phyloP scores from a whole-genome alignment of 371 early-diverging fungal species.

The Mortierella sp. region DNA sequence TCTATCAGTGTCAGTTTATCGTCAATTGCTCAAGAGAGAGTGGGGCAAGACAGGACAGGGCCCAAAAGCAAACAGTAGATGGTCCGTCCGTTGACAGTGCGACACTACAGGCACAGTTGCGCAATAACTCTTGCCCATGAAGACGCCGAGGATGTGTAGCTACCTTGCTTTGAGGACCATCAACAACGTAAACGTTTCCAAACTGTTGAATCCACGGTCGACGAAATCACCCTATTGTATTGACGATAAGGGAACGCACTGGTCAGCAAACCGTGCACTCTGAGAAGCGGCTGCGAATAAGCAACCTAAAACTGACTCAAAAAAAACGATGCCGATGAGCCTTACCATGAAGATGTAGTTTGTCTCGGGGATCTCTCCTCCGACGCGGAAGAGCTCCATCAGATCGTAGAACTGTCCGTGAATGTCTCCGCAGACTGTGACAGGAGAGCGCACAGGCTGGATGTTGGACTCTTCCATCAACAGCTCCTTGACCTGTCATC shows the following conservation, averaged over 20 bases:
- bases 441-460: constrained; percentile 95
- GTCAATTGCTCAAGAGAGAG: not conserved
- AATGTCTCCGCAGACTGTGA: constrained; percentile 98
- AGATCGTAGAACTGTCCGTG: constrained; percentile 99
- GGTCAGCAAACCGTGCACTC: not conserved
- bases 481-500: constrained; percentile 87
- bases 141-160: not conserved
- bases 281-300: not conserved
- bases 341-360: constrained; percentile 97
- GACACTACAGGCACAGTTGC: not conserved
- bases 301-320: not conserved
- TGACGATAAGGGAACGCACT: not conserved
- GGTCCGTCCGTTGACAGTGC: not conserved
- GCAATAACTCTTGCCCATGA: not conserved
- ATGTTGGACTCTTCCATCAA: constrained; percentile 96
- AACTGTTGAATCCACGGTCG: constrained; percentile 98
- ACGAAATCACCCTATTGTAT: constrained; percentile 96
- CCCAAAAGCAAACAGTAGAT: constrained; percentile 3
- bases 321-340: not conserved
- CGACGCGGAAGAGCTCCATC: constrained; percentile 97
- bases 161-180: constrained; percentile 95
- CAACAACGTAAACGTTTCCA: constrained; percentile 97
- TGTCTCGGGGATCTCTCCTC: constrained; percentile 97
- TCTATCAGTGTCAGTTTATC: not conserved
- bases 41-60: not conserved